phyloP scores from a whole-genome alignment of 148 eudicot species.

The Diospyros kaki region DNA sequence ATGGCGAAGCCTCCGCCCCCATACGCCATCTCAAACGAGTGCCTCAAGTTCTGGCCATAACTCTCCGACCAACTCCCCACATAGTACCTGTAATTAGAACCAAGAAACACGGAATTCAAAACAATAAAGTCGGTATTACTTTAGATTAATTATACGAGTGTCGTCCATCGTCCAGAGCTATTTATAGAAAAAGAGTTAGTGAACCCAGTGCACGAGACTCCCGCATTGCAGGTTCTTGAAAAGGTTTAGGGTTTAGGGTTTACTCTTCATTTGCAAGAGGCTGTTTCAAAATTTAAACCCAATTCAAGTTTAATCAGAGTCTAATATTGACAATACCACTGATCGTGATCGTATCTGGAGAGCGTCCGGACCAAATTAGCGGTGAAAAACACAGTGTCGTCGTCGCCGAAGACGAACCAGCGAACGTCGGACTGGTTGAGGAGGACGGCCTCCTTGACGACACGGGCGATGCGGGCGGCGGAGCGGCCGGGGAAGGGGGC shows the following conservation, averaged over 20 bases:
- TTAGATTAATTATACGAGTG: too few species aligned
- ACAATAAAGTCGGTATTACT: too few species aligned
- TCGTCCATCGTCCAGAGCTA: too few species aligned
- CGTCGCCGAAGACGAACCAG: slow-evolving; percentile 72
- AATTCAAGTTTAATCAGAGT: too few species aligned
- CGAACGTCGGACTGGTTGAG: slow-evolving; percentile 21
- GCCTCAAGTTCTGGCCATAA: slow-evolving; percentile 31
- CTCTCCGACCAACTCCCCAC: slow-evolving; percentile 61
- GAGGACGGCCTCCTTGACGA: slow-evolving; percentile 52
- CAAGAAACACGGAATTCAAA: too few species aligned
- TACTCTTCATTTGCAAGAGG: too few species aligned
- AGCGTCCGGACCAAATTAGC: slow-evolving; percentile 42
- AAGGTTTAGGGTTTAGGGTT: too few species aligned
- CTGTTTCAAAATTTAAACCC: too few species aligned
- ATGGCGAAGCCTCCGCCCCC: slow-evolving; percentile 84
- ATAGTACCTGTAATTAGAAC: slow-evolving; percentile 14
- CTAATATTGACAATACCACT: slow-evolving; percentile 22
- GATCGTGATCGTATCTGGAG: slow-evolving; percentile 48
- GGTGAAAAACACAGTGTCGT: slow-evolving; percentile 62
- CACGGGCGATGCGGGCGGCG: slow-evolving; percentile 59
- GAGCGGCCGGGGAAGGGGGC: slow-evolving; percentile 43
- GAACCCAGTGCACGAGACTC: too few species aligned
- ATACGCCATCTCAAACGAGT: slow-evolving; percentile 62
- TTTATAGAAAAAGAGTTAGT: too few species aligned
- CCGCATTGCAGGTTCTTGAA: too few species aligned